Conservation (phyloP, 2,329 filamentous ascomycete genomes). For the Talaromyces sp. region DNA sequence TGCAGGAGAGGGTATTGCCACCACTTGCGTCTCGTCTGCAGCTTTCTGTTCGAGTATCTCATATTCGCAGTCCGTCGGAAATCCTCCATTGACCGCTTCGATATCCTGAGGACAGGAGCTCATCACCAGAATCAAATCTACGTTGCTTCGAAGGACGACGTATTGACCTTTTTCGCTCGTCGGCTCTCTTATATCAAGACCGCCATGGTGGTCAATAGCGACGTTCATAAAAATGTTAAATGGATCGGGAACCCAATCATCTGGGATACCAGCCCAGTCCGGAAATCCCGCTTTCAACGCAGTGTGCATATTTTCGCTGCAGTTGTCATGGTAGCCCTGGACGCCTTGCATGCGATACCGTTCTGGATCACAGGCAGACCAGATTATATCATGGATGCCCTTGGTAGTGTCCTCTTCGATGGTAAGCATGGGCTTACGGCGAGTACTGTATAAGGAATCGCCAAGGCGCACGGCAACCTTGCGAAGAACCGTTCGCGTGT, state of each 20-base stretch:
- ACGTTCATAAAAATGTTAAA: constrained; percentile 48
- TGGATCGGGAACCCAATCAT: constrained; percentile 39
- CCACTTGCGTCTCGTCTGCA: neutral
- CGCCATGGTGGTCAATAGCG: constrained; percentile 33
- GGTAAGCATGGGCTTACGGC: constrained; percentile 36
- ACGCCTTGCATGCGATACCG: constrained; percentile 39
- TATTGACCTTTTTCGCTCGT: constrained; percentile 35
- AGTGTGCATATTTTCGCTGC: constrained; percentile 38
- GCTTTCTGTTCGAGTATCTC: neutral
- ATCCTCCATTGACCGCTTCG: constrained; percentile 35
- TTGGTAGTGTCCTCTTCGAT: constrained; percentile 37
- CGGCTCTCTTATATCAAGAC: constrained; percentile 32
- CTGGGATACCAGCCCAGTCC: constrained; percentile 21
- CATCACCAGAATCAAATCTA: constrained; percentile 40
- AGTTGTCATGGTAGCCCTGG: constrained; percentile 40
- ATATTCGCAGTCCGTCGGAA: constrained; percentile 29
- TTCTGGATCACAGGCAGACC: constrained; percentile 40
- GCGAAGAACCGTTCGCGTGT: constrained; percentile 34
- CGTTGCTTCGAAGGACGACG: constrained; percentile 35
- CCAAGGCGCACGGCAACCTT: constrained; percentile 29
- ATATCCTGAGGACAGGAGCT: constrained; percentile 45
- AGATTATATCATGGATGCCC: constrained; percentile 41
- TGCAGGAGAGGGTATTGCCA: neutral
- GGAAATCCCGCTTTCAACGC: constrained; percentile 20
- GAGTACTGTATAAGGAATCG: constrained; percentile 37